Percentiles rank a stretch among this genome's conserved stretches.
These are phyloP conservation scores for Candida arabinofermentans DNA, from an alignment of 805 yeast genomes.

Conservation along the genomic window DNA sequence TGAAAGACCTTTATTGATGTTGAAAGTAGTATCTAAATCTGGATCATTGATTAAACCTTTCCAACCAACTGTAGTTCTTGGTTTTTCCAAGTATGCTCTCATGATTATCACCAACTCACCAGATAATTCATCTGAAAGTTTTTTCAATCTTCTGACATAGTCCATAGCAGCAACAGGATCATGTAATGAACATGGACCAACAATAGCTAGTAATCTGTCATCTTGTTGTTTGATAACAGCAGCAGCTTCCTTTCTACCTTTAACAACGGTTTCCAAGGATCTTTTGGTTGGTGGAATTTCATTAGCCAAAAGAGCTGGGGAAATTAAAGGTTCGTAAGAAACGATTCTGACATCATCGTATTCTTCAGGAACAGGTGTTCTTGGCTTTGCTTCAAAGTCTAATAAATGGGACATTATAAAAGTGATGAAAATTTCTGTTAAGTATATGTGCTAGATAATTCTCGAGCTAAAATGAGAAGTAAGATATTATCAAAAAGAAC, in stretches of 20 bases:
- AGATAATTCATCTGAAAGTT: constrained; percentile 55
- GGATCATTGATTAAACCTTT: constrained; percentile 98
- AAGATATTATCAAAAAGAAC: too few species aligned
- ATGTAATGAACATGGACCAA: constrained; percentile 97
- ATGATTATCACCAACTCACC: constrained; percentile 81
- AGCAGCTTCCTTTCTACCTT: constrained; percentile 77
- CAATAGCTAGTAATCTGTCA: constrained; percentile 83
- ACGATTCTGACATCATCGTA: constrained; percentile 70
- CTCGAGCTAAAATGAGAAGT: too few species aligned
- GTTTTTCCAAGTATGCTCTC: constrained; percentile 98
- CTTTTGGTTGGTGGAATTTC: constrained; percentile 66
- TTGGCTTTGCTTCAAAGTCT: constrained; percentile 9
- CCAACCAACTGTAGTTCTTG: constrained; percentile 99
- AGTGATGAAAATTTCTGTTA: not conserved
- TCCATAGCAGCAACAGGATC: constrained; percentile 91
- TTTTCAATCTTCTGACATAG: constrained; percentile 65
- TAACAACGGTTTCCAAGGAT: constrained; percentile 59
- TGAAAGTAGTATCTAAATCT: constrained; percentile 87
- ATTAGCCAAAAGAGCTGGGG: constrained; percentile 87
- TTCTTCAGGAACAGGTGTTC: constrained; percentile 59
- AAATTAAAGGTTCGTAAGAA: constrained; percentile 91
- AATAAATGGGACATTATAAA: not conserved
- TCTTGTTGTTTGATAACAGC: constrained; percentile 69
- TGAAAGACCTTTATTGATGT: constrained; percentile 91
- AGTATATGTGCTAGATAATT: not conserved